These are phyloP conservation scores for Nitzschia inconspicua DNA, from an alignment of 108 stramenopile species.

Conservation along the genomic window DNA sequence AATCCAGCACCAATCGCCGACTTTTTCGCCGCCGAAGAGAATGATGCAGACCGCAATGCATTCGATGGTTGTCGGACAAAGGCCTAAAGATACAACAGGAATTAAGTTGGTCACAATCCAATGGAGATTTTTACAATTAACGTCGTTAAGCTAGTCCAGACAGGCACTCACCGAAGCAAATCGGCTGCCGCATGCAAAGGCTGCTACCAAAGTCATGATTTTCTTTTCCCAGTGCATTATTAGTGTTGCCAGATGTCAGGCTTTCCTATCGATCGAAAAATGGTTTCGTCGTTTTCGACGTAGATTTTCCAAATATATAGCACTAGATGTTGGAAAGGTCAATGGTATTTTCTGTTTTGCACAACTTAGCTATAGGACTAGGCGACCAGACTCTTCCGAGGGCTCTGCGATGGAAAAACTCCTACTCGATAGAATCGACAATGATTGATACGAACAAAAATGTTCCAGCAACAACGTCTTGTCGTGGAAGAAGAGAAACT, in stretches of 20 bases:
- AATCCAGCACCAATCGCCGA: constrained; percentile 19
- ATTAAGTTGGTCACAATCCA: background rate
- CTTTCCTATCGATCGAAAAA: background rate
- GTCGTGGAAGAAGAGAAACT: background rate
- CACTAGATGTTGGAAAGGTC: background rate
- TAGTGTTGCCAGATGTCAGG: background rate
- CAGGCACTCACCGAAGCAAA: constrained; percentile 16
- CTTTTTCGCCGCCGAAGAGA: constrained; percentile 15
- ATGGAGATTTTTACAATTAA: background rate
- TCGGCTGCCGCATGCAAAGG: constrained; percentile 22
- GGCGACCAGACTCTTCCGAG: background rate
- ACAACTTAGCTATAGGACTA: background rate
- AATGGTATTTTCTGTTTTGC: background rate
- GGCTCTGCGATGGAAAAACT: background rate
- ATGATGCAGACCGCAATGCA: background rate
- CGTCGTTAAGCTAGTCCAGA: background rate
- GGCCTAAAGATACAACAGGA: constrained; percentile 16
- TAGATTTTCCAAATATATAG: background rate
- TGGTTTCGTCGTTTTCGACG: background rate
- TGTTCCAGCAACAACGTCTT: background rate
- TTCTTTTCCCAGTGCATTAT: constrained; percentile 27
- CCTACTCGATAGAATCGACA: background rate
- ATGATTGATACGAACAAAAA: background rate
- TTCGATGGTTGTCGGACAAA: constrained; percentile 20
- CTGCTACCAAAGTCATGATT: constrained; percentile 27